Base-by-base conservation (phyloP, 1,139 yeast genomes). In the Taphrina wiesneri region DNA sequence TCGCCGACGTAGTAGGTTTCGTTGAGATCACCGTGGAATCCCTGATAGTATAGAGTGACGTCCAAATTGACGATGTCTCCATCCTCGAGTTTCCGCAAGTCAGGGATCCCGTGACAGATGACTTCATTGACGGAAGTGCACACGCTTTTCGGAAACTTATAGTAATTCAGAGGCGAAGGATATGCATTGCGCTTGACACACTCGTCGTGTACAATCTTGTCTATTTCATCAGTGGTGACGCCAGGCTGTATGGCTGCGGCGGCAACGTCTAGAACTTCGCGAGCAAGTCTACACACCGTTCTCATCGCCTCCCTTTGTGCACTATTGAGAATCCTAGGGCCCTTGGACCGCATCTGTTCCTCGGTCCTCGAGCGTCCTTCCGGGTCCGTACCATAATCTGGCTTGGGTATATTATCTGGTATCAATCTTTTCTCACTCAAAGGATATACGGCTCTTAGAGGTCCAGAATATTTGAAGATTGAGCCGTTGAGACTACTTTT, bases 1-100 rank as follows among this genome's bases (percentile, higher is more conserved):
- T 90, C 97, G 13, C 99, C 99, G 28, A 95, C 96, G 74, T 93
- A 95, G 77, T 92, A 93, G 0, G 99, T 95, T 77, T 93, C 99
- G 76, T 95, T 95, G 75, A 95, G 80, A 77, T 95, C 99, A 2
- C 97, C 87, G 77, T 95, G 98, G 78, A 86, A 85, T 0, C 99
- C 99, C 72, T 88, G 85, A 76, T 88, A 85, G 79, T 83, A 93
- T 66, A 95, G 77, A 2, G 97, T 83, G 60, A 95, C 90, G 75
- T 95, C 99, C 71, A 95, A 79, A 75, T 95, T 95, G 70, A 95
- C 82, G 71, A 95, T 93, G 75, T 95, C 99, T 64, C 99, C 99
- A 73, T 93, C 98, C 75, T 90, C 79, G 70, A 95, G 81, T 47
- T 85, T 85, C 66, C 92, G 84, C 78, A 88, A 83, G 76, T 95